Evolutionary conservation across 768 basidiomycete species (phyloP), one percentile per base, ranked within the genome.

Genomic region (Chalciporus piperatus): DNA sequence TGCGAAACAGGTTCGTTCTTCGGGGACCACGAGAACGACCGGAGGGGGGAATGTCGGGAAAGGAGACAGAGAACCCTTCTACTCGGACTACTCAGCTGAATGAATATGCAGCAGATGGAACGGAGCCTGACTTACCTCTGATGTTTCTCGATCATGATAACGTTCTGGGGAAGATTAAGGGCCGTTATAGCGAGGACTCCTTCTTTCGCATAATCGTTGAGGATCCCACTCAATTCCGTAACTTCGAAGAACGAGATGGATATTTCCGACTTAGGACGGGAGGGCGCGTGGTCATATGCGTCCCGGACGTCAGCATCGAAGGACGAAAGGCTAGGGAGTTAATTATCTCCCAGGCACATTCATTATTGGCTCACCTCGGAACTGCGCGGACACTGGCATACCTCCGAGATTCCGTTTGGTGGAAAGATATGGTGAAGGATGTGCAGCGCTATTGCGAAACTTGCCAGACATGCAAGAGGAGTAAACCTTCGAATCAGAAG

Each of bases 311-410:
- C 7, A 5, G 23, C 4, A 13, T 54, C 13, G 45, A n/a, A n/a
- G 57, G 58, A 9, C 33, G 63, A 16, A 59, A 54, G n/a, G 47
- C 62, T 10, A 41, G 66, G 0, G 74, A 75, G 50, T 62, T 73
- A 0, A 35, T 74, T 0, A 72, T 75, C 0, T 51, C 55, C 0
- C 68, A 73, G 38, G 75, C 45, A 72, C 69, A 75, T 44, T 73
- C 69, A 0, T 19, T 75, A 0, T 48, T 75, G 5, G 74, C 73
- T 3, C 74, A 76, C 51, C 52, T 76, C 2, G 72, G 74, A 3
- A 25, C 56, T 0, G 37, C 16, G 11, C 74, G 74, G 51, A 76
- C 73, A 0, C 30, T 74, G 0, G 38, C 41, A 6, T 70, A 68
- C 38, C 57, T 76, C 0, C 39, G 61, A 5, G 63, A 72, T 20